These are phyloP conservation scores for Dryas alaskensis DNA, from an alignment of 306 rosid species.

Conservation along the genomic window DNA sequence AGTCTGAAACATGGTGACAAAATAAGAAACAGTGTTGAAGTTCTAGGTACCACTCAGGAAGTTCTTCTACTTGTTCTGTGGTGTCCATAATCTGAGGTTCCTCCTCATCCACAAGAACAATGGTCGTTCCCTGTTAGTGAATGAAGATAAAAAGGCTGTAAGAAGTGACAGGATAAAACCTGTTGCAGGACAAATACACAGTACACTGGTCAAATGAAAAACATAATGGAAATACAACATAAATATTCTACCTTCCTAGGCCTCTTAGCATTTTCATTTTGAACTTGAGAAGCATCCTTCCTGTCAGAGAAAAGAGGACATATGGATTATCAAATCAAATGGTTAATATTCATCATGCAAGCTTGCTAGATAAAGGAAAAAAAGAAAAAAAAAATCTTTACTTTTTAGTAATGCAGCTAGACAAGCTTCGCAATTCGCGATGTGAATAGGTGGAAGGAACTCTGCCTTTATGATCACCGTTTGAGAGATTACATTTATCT, in stretches of 20 bases:
- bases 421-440: conserved; percentile 20
- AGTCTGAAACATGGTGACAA: conserved; percentile 16
- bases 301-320: conserved; percentile 29
- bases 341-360: conserved; percentile 21
- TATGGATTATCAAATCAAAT: conserved; percentile 7
- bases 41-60: conserved; percentile 51
- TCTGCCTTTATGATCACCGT: conserved; percentile 34
- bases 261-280: conserved; percentile 33
- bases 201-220: background rate
- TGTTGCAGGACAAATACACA: background rate
- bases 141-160: background rate
- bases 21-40: background rate
- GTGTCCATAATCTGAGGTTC: conserved; percentile 40
- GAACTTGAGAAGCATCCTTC: conserved; percentile 42
- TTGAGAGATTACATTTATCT: conserved; percentile 24
- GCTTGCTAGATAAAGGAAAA: background rate
- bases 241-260: conserved; percentile 49
- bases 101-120: conserved; percentile 79
- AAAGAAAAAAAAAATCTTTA: conserved; percentile 24
- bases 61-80: conserved; percentile 42
- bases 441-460: conserved; percentile 30
- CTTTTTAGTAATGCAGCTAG: conserved; percentile 36
- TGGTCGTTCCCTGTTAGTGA: conserved; percentile 48
- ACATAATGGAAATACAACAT: conserved; percentile 8
- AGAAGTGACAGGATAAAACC: background rate